phyloP scores from a whole-genome alignment of 1,139 yeast genomes.

The Blastobotrys illinoisensis region DNA sequence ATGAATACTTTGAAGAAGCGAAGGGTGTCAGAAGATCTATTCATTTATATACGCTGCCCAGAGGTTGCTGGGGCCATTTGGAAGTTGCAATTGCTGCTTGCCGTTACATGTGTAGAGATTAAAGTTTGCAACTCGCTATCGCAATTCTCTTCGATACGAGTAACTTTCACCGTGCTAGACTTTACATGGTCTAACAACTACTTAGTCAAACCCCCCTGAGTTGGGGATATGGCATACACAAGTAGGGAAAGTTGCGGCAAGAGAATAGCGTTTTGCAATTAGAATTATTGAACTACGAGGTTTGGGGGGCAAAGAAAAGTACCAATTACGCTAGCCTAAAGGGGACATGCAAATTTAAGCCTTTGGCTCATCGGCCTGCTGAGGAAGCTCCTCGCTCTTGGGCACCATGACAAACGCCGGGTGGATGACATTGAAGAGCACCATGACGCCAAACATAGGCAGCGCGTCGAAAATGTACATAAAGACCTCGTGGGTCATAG shows the following conservation, averaged over 20 bases:
- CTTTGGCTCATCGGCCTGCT: background rate
- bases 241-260: too few species aligned
- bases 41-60: background rate
- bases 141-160: too few species aligned
- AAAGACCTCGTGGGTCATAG: conserved; percentile 37
- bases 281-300: too few species aligned
- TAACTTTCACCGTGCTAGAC: too few species aligned
- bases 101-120: background rate
- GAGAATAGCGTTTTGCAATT: too few species aligned
- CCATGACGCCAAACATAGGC: conserved; percentile 18
- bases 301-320: too few species aligned
- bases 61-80: background rate
- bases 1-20: too few species aligned
- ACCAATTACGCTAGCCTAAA: too few species aligned
- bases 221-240: too few species aligned
- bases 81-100: background rate
- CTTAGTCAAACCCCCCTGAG: too few species aligned
- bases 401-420: conserved; percentile 13
- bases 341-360: background rate
- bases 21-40: background rate
- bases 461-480: conserved; percentile 36
- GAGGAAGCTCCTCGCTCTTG: background rate
- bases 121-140: too few species aligned
- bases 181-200: too few species aligned
- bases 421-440: conserved; percentile 9